Percentiles rank a stretch among this genome's conserved stretches.
phyloP scores from a whole-genome alignment of 2,329 filamentous ascomycete species.

The Calonectria honghensis region DNA sequence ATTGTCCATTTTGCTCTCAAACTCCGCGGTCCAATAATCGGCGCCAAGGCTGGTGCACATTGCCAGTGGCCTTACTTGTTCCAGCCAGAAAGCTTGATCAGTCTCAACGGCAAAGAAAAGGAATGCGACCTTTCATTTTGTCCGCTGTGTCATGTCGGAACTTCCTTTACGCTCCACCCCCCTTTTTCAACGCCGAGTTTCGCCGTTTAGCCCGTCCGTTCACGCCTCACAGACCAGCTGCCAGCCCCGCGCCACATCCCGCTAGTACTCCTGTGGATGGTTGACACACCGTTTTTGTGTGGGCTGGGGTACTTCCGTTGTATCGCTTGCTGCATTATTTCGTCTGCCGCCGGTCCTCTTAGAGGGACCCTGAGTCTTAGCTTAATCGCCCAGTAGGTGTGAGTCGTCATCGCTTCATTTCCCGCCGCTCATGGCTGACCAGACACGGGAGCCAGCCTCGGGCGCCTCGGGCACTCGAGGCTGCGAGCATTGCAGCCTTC shows the following conservation, averaged over 20 bases:
- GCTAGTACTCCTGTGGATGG: constrained; percentile 44
- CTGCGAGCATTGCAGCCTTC: constrained; percentile 28
- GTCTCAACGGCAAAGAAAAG: constrained; percentile 31
- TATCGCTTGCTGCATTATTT: constrained; percentile 37
- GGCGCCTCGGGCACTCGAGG: constrained; percentile 46
- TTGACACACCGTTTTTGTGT: constrained; percentile 29
- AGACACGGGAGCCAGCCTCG: constrained; percentile 50
- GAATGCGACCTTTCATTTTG: constrained; percentile 39
- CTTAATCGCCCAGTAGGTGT: constrained; percentile 36
- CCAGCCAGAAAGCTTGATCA: constrained; percentile 39
- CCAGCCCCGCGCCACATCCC: constrained; percentile 46
- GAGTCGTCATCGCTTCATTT: constrained; percentile 53
- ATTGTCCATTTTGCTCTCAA: not conserved
- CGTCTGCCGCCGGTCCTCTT: constrained; percentile 40
- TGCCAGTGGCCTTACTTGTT: constrained; percentile 29
- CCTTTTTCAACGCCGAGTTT: constrained; percentile 28
- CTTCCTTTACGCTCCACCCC: constrained; percentile 29
- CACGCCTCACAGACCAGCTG: constrained; percentile 41
- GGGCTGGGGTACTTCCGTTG: constrained; percentile 52
- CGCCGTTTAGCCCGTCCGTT: constrained; percentile 2
- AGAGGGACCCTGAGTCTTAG: constrained; percentile 41
- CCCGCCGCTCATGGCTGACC: constrained; percentile 51
- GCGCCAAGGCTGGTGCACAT: constrained; percentile 28
- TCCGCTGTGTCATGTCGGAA: constrained; percentile 32
- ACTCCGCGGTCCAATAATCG: constrained; percentile 22